phyloP scores from a whole-genome alignment of 2,329 filamentous ascomycete genomes.

The Beauveria rudraprayagi region DNA sequence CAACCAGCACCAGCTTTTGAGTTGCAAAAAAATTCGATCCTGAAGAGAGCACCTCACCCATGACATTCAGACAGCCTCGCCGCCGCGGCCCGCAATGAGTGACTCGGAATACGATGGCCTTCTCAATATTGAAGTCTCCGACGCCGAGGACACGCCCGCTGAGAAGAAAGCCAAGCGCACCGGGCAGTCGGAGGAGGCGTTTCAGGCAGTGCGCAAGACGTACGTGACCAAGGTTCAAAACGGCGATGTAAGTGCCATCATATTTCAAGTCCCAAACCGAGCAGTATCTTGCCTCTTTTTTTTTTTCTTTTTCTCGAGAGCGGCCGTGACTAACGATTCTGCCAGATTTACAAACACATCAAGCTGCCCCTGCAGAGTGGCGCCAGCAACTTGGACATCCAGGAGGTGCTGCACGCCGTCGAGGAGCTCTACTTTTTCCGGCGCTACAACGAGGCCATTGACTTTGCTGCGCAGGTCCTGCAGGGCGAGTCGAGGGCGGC shows the following conservation, averaged over 20 bases:
- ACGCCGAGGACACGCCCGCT: constrained; percentile 22
- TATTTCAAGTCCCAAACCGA: too few species aligned
- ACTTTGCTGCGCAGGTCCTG: constrained; percentile 31
- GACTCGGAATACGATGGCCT: constrained; percentile 22
- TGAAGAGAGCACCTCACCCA: too few species aligned
- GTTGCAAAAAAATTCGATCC: too few species aligned
- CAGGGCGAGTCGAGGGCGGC: constrained; percentile 20
- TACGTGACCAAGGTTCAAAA: constrained; percentile 46
- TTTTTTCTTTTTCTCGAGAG: too few species aligned
- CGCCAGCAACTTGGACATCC: constrained; percentile 38
- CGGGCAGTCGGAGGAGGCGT: constrained; percentile 42
- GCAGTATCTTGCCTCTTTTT: too few species aligned
- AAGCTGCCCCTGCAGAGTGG: constrained; percentile 30
- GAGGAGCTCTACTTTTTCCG: constrained; percentile 51
- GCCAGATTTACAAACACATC: constrained; percentile 22
- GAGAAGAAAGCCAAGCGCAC: constrained; percentile 27
- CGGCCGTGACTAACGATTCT: too few species aligned
- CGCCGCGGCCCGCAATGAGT: neutral
- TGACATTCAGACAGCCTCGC: too few species aligned
- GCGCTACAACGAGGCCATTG: constrained; percentile 36
- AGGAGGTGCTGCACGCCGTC: constrained; percentile 43
- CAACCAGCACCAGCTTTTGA: too few species aligned
- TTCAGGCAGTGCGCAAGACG: constrained; percentile 34
- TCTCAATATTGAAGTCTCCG: constrained; percentile 23
- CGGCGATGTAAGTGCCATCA: constrained; percentile 35